Base-by-base conservation (phyloP, 106 monocot species). In the Phalaenopsis equestris region DNA sequence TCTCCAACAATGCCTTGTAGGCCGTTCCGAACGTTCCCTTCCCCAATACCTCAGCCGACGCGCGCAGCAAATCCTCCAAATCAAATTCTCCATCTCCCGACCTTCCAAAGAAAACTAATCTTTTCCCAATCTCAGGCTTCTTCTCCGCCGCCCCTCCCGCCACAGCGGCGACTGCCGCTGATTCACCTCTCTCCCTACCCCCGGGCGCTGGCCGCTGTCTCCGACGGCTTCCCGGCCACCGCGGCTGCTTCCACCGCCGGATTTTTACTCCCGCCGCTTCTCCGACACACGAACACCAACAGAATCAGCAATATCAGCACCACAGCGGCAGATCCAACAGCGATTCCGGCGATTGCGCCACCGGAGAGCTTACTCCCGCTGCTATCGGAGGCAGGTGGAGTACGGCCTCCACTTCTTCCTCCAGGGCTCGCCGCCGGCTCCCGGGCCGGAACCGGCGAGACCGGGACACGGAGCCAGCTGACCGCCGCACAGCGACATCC, bases 401-500 rank as follows among this genome's bases (percentile, higher is more conserved):
- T 21, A 52, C 12, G 36, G 70, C 79, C 67, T 16, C 41, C 55
- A 1, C 19, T 68, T 9, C 36, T 52, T 4, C 83, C 72, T 41
- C 79, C 19, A 18, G 76, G 75, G 4, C 11, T 38, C 0, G 47
- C 23, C 0, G 41, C 55, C 8, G 81, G 52, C 3, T 57, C 42
- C 10, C 77, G 56, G 0, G 82, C 77, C 8, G 90, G 85, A 15
- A 78, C 42, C 2, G 83, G 83, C 0, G 77, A 19, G 15, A 75
- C 81, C 82, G 38, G 86, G 82, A 83, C 95, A 96, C 6, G 82
- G 78, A 18, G 72, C 81, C 2, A 93, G 81, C 0, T 86, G 88
- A 4, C 85, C 86, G 4, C 95, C 95, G 78, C 93, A 96, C 42
- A 96, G 78, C 2, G 73, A 78, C 52, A 88, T 91, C 11, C 85